Evolutionary conservation across 176 grass and related monocot species (phyloP).

Genomic region (Phoenix roebelenii): DNA sequence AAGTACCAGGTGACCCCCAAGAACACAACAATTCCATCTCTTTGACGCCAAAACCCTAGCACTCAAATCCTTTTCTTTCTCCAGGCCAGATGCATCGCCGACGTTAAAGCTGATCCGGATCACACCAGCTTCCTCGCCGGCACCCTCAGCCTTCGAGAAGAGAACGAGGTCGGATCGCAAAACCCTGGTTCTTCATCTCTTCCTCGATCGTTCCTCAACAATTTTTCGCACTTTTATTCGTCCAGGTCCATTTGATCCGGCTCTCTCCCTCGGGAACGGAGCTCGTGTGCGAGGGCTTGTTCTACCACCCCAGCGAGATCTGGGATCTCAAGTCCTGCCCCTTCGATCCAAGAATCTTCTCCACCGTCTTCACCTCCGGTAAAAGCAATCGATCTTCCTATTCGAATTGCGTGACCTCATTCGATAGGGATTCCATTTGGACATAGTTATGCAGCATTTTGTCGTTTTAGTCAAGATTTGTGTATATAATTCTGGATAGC

Average conservation of each 20-base stretch:
- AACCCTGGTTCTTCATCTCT: background rate
- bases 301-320: conserved; percentile 99
- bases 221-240: no score
- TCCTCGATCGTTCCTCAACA: background rate
- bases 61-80: background rate
- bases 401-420: no score
- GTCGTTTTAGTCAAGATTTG: no score
- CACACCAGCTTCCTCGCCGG: conserved; percentile 88
- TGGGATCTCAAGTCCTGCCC: conserved; percentile 99
- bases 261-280: conserved; percentile 57
- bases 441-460: no score
- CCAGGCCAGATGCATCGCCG: conserved; percentile 78
- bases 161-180: conserved; percentile 64
- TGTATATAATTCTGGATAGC: no score
- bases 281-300: conserved; percentile 83
- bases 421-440: no score
- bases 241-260: conserved; percentile 91
- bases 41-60: background rate
- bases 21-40: no score
- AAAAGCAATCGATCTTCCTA: conserved; percentile 5
- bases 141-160: conserved; percentile 79
- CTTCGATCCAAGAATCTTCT: conserved; percentile 77
- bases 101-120: conserved; percentile 58
- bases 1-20: conserved; percentile 68
- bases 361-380: conserved; percentile 93